Percentiles rank a stretch among this genome's conserved stretches.
Conservation (phyloP, 108 stramenopile genomes). For the Schizochytrium sp. region DNA sequence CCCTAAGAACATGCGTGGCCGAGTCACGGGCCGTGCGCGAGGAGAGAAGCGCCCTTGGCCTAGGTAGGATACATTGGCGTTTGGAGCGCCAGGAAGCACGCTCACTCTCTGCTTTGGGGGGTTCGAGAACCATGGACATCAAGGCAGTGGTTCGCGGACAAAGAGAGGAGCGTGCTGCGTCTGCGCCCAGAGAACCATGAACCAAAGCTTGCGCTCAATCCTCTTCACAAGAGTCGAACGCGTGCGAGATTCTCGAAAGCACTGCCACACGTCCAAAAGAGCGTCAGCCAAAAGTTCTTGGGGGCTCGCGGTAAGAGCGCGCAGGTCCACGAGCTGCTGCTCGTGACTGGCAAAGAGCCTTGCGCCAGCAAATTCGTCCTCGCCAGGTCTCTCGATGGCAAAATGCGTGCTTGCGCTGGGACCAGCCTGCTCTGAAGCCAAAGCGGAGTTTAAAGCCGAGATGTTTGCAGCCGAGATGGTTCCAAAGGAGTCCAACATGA, state of each 20-base stretch:
- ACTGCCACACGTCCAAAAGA: not conserved
- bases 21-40: too few species aligned
- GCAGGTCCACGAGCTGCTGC: not conserved
- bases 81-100: too few species aligned
- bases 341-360: not conserved
- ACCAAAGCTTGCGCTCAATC: not conserved
- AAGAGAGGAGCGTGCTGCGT: not conserved
- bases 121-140: too few species aligned
- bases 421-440: not conserved
- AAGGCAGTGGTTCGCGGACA: too few species aligned
- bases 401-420: not conserved
- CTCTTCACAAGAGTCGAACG: not conserved
- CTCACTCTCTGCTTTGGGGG: too few species aligned
- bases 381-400: not conserved
- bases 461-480: not conserved
- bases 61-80: too few species aligned
- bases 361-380: not conserved
- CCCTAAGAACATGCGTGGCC: too few species aligned
- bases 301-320: not conserved
- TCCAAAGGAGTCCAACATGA: not conserved
- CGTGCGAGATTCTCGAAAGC: not conserved
- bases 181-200: not conserved
- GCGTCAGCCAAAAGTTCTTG: not conserved
- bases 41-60: too few species aligned
- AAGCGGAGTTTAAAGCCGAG: not conserved